Conservation (phyloP, 306 rosid species). For the Delonix regia region DNA sequence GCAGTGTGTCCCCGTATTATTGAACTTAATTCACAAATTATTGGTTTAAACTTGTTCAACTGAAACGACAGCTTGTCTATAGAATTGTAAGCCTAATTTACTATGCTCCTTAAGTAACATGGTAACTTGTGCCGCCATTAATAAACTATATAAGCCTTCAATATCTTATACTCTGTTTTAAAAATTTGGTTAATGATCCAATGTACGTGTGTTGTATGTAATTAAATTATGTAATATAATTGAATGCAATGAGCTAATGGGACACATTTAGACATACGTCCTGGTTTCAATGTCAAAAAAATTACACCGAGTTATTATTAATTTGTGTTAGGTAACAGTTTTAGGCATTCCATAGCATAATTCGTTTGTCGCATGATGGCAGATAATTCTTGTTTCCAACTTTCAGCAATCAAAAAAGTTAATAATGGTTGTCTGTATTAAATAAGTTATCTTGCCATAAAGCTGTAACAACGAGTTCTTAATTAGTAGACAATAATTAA, state of each 20-base stretch:
- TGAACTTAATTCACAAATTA: neutral
- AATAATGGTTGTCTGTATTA: neutral
- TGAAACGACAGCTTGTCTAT: neutral
- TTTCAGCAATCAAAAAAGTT: neutral
- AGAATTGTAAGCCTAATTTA: neutral
- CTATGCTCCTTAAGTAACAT: constrained; percentile 19
- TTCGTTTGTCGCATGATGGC: constrained; percentile 26
- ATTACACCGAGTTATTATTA: neutral
- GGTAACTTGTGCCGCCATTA: constrained; percentile 16
- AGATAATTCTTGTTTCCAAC: constrained; percentile 21
- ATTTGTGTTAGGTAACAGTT: constrained; percentile 18
- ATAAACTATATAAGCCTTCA: neutral
- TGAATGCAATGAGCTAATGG: neutral
- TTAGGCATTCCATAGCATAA: constrained; percentile 16
- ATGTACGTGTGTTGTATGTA: neutral
- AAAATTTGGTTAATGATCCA: constrained; percentile 2
- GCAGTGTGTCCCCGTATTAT: constrained; percentile 37
- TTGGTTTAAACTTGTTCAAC: constrained; percentile 8
- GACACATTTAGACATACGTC: constrained; percentile 15
- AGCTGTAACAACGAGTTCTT: constrained; percentile 29
- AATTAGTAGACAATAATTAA: constrained; percentile 12
- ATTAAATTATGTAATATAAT: neutral
- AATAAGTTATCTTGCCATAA: constrained; percentile 20
- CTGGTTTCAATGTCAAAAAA: neutral
- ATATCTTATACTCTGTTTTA: neutral